Base-by-base conservation (phyloP, 106 monocot genomes). In the Dioscorea dumetorum region DNA sequence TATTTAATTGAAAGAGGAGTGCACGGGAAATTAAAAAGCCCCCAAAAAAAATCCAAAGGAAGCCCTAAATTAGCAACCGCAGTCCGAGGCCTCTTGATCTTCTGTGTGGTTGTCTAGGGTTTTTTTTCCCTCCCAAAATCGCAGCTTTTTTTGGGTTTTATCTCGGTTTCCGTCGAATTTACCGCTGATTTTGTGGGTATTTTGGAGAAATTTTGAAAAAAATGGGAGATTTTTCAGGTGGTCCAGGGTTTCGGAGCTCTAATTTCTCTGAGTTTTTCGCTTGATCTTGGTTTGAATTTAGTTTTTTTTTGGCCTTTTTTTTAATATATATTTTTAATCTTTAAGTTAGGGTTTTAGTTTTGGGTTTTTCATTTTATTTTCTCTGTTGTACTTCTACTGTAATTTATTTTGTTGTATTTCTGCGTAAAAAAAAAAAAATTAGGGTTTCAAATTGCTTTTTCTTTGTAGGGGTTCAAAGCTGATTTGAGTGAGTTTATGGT, bases 231-330 rank as follows among this genome's bases (percentile, higher is more conserved):
- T 72, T 82, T 69, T 15, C 35, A 58, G 63, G 52, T 22, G 52
- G 41, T 60, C 54, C 54, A 4, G 54, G 15, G 7, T 18, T 54
- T 16, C 8, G 48, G 48, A 61, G 18, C 48, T 35, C 10, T 49
- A 75, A 70, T 78, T 78, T 76, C n/a, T n/a, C 12, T 76, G 48
- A 34, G 15, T 65, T 81, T 74, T 72, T 74, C 24, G 62, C 18
- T 60, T 3, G 50, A 73, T 80, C 67, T 9, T 70, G 72, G 48
- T 68, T 73, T 73, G 72, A 72, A 73, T 78, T 66, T 24, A 64
- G 76, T 51, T 49, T 76, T 49, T 58, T 68, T 28, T 48, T 54
- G 67, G 33, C 18, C 10, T 41, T 10, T 41, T 41, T 51, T 48
- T 68, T 57, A 35, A 50, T 22, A 13, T 18, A 8, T 58, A 66